phyloP scores from a whole-genome alignment of 768 basidiomycete species.

The Dioszegia aurantiaca region DNA sequence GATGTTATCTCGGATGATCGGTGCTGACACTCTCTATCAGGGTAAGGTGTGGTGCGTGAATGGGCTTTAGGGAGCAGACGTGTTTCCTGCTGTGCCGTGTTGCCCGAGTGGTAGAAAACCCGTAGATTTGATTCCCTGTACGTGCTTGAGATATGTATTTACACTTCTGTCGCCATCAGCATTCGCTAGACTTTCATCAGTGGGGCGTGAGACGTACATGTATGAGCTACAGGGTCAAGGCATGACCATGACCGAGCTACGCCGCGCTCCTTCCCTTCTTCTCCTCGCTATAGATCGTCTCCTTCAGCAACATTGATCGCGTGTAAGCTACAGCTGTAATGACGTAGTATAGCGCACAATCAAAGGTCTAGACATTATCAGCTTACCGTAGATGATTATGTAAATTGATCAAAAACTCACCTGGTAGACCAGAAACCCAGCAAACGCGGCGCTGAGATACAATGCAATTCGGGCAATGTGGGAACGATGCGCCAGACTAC shows the following conservation, averaged over 20 bases:
- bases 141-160: too few relatives aligned
- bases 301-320: constrained; percentile 66
- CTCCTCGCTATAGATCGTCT: constrained; percentile 47
- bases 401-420: constrained; percentile 55
- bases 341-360: constrained; percentile 74
- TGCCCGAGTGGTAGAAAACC: too few relatives aligned
- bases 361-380: constrained; percentile 64
- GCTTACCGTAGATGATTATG: not conserved
- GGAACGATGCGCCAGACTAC: constrained; percentile 64
- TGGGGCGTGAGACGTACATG: too few relatives aligned
- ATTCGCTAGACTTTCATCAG: too few relatives aligned
- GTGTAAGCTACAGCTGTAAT: constrained; percentile 68
- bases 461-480: constrained; percentile 63
- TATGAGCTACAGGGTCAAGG: too few relatives aligned
- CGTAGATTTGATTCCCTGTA: too few relatives aligned
- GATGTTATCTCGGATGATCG: not conserved
- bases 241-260: too few relatives aligned
- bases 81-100: too few relatives aligned
- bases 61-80: too few relatives aligned
- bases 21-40: constrained; percentile 5
- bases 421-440: constrained; percentile 73
- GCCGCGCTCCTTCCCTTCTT: not conserved
- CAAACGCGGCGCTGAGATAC: constrained; percentile 63
- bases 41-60: constrained; percentile 12
- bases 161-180: too few relatives aligned